Evolutionary conservation across 2,329 filamentous ascomycete species (phyloP), one percentile per base, ranked within the genome.

Genomic region (Orbilia brochopaga): DNA sequence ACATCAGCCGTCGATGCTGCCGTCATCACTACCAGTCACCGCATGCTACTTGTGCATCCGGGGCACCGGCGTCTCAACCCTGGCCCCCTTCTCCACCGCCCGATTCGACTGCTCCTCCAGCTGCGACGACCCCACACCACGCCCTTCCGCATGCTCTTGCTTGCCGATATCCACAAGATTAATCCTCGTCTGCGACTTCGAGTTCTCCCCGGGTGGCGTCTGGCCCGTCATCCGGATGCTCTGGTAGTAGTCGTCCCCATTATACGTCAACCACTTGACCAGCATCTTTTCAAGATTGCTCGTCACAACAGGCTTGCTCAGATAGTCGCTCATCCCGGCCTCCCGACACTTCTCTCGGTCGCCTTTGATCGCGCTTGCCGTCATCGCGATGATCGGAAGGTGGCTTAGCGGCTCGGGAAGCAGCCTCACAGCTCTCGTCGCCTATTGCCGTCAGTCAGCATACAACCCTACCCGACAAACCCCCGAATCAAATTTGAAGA

Each of bases 381-480:
- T 92, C 88, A 92, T 90, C n/a, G 89, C 89, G 40, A 92, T 87
- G 56, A 92, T 90, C 0, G 89, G 89, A 3, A 90, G 87, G 48
- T 87, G 82, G 61, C 83, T 52, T 5, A 77, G 51, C 54, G 73
- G 75, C 27, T 69, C 67, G 2, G 82, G 2, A 86, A 81, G 58
- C 85, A 83, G 1, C 81, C 61, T 30, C 17, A 66, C 42, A 23
- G 61, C 69, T 50, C 69, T 24, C 4, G 62, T 73, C 10, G 62
- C 62, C 69, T 73, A 61, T 23, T 11, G 30, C 27, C 27, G 8
- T 4, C 27, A 4, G 27, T 32, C 27, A 32, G 27, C 27, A n/a
- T n/a, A n/a, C n/a, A n/a, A n/a, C n/a, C n/a, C n/a, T n/a, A n/a
- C n/a, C n/a, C n/a, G n/a, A n/a, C n/a, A n/a, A n/a, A n/a, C n/a